Base-by-base conservation (phyloP, 2,329 filamentous ascomycete genomes). In the Canariomyces notabilis region DNA sequence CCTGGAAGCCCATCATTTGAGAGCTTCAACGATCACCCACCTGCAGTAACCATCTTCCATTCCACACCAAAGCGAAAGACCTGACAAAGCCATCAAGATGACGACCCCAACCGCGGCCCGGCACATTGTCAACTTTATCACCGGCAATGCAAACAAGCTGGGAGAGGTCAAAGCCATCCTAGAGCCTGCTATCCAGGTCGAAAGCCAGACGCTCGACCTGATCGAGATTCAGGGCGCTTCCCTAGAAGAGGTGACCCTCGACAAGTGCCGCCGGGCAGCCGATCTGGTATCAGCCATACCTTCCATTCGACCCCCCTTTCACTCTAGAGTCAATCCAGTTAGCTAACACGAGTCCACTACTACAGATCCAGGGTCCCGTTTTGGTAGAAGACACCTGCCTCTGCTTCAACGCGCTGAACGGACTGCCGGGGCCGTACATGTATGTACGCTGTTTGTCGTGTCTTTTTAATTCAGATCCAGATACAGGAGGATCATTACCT, bases 401-500 rank as follows among this genome's bases (percentile, higher is more conserved):
- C 39, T 94, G 89, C 72, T 98, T 96, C 64, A 84, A 87, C 62
- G 90, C 91, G 16, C 77, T 96, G 51, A 82, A 87, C 49, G 90
- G 89, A n/a, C 76, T 98, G 22, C 93, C 93, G 2, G 93, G 93
- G 1, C 89, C 91, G 33, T 98, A 98, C 66, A 95, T 98, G 91
- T 95, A 75, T 57, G 80, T 47, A 20, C 21, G 21, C 12, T 20
- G 19, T 14, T 21, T 37, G 5, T 11, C 33, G 18, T 26, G 42
- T 11, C 20, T 11, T 31, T 16, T 9, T 42, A 26, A 26, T 6
- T 9, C 26, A 29, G 26, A 29, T 29, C 3, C 26, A 29, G 14
- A 9, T 12, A 12, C 26, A 29, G 26, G 14, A 12, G 14, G 26
- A 4, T 19, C 21, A 15, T 20, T 11, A n/a, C 15, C 23, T 16